Percentiles rank a stretch among this genome's conserved stretches.
These are phyloP conservation scores for Xylaria digitata DNA, from an alignment of 2,329 filamentous ascomycete genomes.

Conservation along the genomic window DNA sequence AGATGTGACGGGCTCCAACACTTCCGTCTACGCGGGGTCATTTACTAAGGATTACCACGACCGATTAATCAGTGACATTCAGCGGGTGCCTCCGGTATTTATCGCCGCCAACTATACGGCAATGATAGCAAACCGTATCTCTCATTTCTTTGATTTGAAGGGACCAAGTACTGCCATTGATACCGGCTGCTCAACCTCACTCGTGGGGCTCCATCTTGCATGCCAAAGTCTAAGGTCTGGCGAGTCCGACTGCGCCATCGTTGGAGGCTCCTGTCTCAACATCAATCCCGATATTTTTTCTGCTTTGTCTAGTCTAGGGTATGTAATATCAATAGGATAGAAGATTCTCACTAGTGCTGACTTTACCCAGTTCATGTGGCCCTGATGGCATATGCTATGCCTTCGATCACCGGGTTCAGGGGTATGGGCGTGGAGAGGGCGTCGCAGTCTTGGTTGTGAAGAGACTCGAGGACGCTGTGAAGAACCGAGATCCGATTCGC, in stretches of 20 bases:
- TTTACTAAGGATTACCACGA: constrained; percentile 30
- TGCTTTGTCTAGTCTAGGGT: constrained; percentile 22
- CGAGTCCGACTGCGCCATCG: constrained; percentile 24
- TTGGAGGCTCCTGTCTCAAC: constrained; percentile 11
- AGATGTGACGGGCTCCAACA: constrained; percentile 31
- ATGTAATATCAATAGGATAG: not conserved
- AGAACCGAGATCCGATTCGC: constrained; percentile 49
- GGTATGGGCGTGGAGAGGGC: constrained; percentile 36
- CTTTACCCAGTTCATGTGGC: not conserved
- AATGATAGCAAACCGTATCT: constrained; percentile 29
- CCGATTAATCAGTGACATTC: constrained; percentile 1
- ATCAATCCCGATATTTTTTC: constrained; percentile 25
- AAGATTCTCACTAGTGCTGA: not conserved
- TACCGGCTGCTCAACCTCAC: constrained; percentile 25
- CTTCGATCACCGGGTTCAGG: constrained; percentile 33
- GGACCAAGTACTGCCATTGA: constrained; percentile 29
- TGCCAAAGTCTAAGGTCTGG: constrained; percentile 15
- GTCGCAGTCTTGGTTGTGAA: constrained; percentile 29
- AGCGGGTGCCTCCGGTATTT: constrained; percentile 4
- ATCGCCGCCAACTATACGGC: constrained; percentile 16
- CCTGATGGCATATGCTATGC: constrained; percentile 30
- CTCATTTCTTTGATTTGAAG: constrained; percentile 25
- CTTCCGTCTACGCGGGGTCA: constrained; percentile 31
- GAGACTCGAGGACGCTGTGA: constrained; percentile 22
- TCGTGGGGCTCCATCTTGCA: constrained; percentile 21